These are phyloP conservation scores for Pulveroboletus sp. DNA, from an alignment of 768 basidiomycete species.

Conservation along the genomic window DNA sequence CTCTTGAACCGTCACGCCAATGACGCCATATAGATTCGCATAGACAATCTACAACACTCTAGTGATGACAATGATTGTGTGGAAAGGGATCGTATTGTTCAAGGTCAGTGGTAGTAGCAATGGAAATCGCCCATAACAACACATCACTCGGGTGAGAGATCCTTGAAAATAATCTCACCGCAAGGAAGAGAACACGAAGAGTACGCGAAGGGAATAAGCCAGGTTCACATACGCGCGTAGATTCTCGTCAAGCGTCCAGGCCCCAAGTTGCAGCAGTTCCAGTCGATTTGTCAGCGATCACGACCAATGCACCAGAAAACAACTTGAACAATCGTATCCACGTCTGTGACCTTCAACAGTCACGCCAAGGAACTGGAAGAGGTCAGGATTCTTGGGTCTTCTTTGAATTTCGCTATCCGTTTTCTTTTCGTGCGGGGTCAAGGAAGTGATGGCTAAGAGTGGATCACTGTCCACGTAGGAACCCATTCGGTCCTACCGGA, in stretches of 20 bases:
- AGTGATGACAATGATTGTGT: no score
- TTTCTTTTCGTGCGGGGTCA: neutral
- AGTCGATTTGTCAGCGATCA: neutral
- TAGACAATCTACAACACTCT: no score
- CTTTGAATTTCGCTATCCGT: neutral
- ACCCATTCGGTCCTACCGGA: constrained; percentile 2
- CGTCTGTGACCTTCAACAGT: neutral
- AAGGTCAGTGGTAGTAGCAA: neutral
- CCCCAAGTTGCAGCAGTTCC: neutral
- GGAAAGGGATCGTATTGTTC: no score
- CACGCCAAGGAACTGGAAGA: constrained; percentile 1
- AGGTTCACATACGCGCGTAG: neutral
- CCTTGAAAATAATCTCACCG: neutral
- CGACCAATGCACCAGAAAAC: constrained; percentile 2
- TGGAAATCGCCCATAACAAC: neutral
- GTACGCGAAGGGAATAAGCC: neutral
- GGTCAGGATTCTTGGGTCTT: constrained; percentile 5
- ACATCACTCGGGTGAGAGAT: neutral
- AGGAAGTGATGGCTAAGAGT: neutral
- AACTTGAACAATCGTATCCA: neutral
- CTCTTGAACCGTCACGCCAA: no score
- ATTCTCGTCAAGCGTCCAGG: neutral
- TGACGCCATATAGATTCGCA: no score
- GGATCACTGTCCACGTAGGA: constrained; percentile 1
- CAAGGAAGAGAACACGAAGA: neutral